Evolutionary conservation across 164 flowering plant species (phyloP), one percentile per base, ranked within the genome.

Genomic region (Dillenia suffruticosa): DNA sequence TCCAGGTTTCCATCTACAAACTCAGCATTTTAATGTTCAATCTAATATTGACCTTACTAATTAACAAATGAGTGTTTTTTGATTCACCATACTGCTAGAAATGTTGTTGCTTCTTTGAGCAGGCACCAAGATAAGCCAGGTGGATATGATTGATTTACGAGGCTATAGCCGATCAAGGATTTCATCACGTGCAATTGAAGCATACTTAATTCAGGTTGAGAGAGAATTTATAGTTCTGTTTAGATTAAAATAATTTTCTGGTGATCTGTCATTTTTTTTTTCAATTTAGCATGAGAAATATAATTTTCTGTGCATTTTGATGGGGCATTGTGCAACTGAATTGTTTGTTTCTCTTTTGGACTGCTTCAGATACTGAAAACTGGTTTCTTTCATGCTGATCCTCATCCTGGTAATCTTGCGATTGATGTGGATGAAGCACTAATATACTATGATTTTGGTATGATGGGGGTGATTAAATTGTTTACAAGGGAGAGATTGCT

Each of bases 361-460:
- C 43, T 57, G 9, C 14, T 73, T 54, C 79, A 93, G 97, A 85
- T 93, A 68, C 76, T 93, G 61, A 90, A 74, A 74, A 93, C 98
- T 13, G 98, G 98, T 44, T 90, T 90, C 79, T 93, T 90, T 70
- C 98, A 93, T 69, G 98, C 98, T 44, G 97, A 93, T 79, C 98
- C 98, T 65, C 98, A 93, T 71, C 98, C 98, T 57, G 98, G 98
- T 65, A 93, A 93, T 74, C 94, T 90, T 67, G 97, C 98, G 26
- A 81, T 93, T 53, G 97, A 93, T 61, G 64, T 56, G 61, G 98
- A 88, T 76, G 90, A 84, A 72, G 57, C 96, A 61, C 77, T 93
- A 66, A 93, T 93, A 64, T 93, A 88, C 68, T 93, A 90, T 74
- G 98, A 90, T 68, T 93, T 93, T 73, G 98, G 98, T 47, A 93